Base-by-base conservation (phyloP, 129 eudicot genomes). In the Saposhnikovia divaricata region DNA sequence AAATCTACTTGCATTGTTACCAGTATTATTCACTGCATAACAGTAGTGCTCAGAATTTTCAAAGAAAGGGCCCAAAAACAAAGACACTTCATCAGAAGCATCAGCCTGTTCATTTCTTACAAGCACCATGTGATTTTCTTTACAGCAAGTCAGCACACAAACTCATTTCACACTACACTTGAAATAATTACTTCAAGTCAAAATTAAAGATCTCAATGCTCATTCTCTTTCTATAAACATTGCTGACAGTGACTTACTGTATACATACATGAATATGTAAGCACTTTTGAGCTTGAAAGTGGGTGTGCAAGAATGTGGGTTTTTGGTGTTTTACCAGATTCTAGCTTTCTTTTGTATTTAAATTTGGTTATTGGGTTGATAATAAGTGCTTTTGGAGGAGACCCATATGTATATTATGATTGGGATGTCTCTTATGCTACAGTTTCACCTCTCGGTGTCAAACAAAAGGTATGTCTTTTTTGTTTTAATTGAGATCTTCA, bases 341-440 rank as follows among this genome's bases (percentile, higher is more conserved):
- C 73, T 27, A 12, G 73, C 43, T 31, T 68, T 34, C 73, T 68
- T 68, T 31, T 68, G 9, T 80, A 72, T 82, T 80, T 88, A 21
- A 63, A 38, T 84, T 83, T 78, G 84, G 27, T 92, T 71, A 21
- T 65, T 7, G 71, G 88, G 83, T 87, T 84, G 44, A 6, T 88
- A 9, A 81, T 15, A 50, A 77, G 78, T 80, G 88, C 85, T 68
- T 85, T 86, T 28, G 97, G 87, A 61, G 95, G 78, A 47, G 99
- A 92, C 81, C 99, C 99, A 40, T 96, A 79, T 88, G 93, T 90
- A 38, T 90, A 51, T 84, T 90, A 87, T 87, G 99, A 92, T 63
- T 96, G 99, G 99, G 93, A 89, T 12, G 84, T 96, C 76, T 96
- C 99, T 48, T 96, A 96, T 82, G 78, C 83, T 82, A 85, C 96